Percentiles rank a stretch among this genome's conserved stretches.
phyloP scores from a whole-genome alignment of 352 stramenopile genomes.

The Achlya hypogyna region DNA sequence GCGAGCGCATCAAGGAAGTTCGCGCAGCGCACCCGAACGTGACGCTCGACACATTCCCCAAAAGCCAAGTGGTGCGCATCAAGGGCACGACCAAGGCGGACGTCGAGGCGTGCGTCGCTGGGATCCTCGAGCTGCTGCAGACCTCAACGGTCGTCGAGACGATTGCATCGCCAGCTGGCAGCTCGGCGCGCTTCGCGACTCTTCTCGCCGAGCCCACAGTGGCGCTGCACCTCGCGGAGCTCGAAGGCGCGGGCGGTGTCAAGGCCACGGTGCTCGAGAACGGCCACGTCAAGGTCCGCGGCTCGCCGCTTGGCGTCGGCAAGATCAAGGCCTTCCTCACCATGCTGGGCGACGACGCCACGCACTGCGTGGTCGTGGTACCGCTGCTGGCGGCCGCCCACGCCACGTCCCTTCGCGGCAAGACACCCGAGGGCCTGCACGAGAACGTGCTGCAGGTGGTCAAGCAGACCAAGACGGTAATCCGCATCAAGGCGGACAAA shows the following conservation, averaged over 20 bases:
- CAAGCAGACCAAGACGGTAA: slow-evolving; percentile 68
- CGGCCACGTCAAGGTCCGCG: slow-evolving; percentile 59
- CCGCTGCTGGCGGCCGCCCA: slow-evolving; percentile 40
- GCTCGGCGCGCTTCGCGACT: slow-evolving; percentile 38
- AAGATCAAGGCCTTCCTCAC: slow-evolving; percentile 66
- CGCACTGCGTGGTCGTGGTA: slow-evolving; percentile 57
- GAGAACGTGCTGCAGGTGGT: slow-evolving; percentile 66
- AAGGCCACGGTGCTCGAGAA: slow-evolving; percentile 57
- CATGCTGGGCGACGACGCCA: slow-evolving; percentile 39
- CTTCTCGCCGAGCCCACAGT: slow-evolving; percentile 47
- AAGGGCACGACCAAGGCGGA: slow-evolving; percentile 47
- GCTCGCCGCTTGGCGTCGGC: slow-evolving; percentile 50
- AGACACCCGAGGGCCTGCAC: slow-evolving; percentile 37
- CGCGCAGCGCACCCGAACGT: slow-evolving; percentile 51
- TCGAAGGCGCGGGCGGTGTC: slow-evolving; percentile 64
- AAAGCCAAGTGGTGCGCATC: slow-evolving; percentile 56
- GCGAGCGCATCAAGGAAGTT: slow-evolving; percentile 66
- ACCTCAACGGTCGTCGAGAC: slow-evolving; percentile 59
- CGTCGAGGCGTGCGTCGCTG: slow-evolving; percentile 47
- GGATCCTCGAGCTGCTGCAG: slow-evolving; percentile 49
- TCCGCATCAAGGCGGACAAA: slow-evolving; percentile 41
- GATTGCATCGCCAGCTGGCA: slow-evolving; percentile 30
- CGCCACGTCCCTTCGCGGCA: slow-evolving; percentile 41
- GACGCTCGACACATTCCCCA: slow-evolving; percentile 59
- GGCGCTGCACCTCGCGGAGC: slow-evolving; percentile 48